These are phyloP conservation scores for Penstemon newberryi DNA, from an alignment of 257 asterid genomes.

Conservation along the genomic window DNA sequence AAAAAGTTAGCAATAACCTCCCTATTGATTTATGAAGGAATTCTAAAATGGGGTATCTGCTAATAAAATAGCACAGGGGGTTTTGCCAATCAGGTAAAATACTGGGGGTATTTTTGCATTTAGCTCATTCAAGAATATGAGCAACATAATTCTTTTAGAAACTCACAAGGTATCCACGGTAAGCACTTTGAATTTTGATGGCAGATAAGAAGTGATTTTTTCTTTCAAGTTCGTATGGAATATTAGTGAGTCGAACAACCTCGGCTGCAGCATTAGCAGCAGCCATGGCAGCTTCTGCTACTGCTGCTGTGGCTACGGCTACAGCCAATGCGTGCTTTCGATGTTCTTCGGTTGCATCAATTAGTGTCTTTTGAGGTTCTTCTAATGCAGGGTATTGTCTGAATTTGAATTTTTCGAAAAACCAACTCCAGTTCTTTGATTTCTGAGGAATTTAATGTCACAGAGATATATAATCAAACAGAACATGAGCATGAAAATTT, in stretches of 20 bases:
- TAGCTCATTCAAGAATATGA: background rate
- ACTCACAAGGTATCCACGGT: slow-evolving; percentile 77
- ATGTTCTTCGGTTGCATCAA: slow-evolving; percentile 68
- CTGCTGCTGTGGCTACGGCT: slow-evolving; percentile 81
- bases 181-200: slow-evolving; percentile 63
- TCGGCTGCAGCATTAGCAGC: slow-evolving; percentile 93
- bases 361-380: slow-evolving; percentile 47
- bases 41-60: too few species aligned
- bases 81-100: too few species aligned
- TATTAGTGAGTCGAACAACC: slow-evolving; percentile 68
- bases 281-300: slow-evolving; percentile 88
- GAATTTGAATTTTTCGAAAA: slow-evolving; percentile 47
- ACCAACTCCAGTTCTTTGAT: slow-evolving; percentile 61
- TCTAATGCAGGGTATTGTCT: slow-evolving; percentile 55
- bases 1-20: too few species aligned
- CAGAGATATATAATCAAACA: background rate
- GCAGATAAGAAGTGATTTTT: slow-evolving; percentile 40
- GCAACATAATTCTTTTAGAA: background rate
- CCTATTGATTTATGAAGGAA: too few species aligned
- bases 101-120: too few species aligned
- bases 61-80: too few species aligned
- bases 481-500: slow-evolving; percentile 12
- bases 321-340: slow-evolving; percentile 68
- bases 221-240: slow-evolving; percentile 35
- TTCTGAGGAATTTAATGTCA: slow-evolving; percentile 36